Evolutionary conservation across 352 stramenopile species (phyloP), one percentile per base, ranked within the genome.

Genomic region (Plasmopara halstedii): DNA sequence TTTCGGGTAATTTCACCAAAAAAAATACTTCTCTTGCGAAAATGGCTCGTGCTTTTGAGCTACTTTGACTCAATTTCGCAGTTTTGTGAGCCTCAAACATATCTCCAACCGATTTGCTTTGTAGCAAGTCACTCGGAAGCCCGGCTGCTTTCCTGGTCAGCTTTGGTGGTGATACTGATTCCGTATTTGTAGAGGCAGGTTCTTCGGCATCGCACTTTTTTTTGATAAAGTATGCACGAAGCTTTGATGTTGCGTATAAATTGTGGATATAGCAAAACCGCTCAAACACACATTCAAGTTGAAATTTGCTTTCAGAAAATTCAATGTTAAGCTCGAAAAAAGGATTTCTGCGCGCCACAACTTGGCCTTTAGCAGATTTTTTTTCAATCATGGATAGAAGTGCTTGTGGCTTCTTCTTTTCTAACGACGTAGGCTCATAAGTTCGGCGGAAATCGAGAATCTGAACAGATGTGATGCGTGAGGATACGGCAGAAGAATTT

Each of bases 191-290:
- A 15, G 27, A 23, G 53, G 15, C 14, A n/a, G 41, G 19, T 6
- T 14, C 14, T 34, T 14, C 15, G 1, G 31, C 14, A 10, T 58
- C 48, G 5, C 50, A 37, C 26, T 22, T 31, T 20, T 45, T 49
- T 9, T 52, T 19, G 23, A 65, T 65, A 35, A 88, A 86, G 15
- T 88, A 88, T 6, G 62, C 59, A 22, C 81, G 72, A 3, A 88
- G 58, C 42, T 85, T 88, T 2, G 67, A 58, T 0, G 66, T 69
- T 2, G 83, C 70, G 15, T 71, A 73, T 14, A 88, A 35, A 27
- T 87, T 82, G 45, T 88, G 73, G 22, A 87, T 83, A 39, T 84
- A 87, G 20, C 72, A 54, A 40, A 88, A 88, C 6, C 70, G 63
- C 43, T 79, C 67, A 32, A 86, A 70, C 0, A 21, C 50, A 45